Evolutionary conservation across 2,329 filamentous ascomycete genomes (phyloP), one percentile per base, ranked within the genome.

Genomic region (Cryphonectria japonica): DNA sequence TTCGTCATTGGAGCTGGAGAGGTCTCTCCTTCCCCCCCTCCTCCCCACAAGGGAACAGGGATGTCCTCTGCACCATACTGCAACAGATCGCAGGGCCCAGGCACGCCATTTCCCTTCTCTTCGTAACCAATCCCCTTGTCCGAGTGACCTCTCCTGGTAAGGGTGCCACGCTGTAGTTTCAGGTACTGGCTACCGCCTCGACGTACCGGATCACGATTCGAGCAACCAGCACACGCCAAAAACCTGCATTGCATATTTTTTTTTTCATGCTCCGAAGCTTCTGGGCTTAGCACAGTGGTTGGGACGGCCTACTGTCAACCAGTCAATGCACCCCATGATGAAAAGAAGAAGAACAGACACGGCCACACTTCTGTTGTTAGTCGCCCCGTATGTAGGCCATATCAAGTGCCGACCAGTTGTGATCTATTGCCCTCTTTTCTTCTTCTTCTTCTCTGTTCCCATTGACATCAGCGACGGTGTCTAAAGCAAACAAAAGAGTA

Each of bases 1-100:
- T 66, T 69, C 63, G 63, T 65, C 69, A 73, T 73, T 71, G 69
- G 69, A 69, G 68, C 63, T 67, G 63, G 29, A 50, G 57, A 41
- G 22, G 29, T 41, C 37, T n/a, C 16, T 16, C 43, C 46, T 22
- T 64, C 64, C 70, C 70, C 65, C 66, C 46, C 34, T 34, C 34
- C 34, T 34, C 65, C 66, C 46, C 19, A 19, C 37, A 26, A 22
- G 41, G 29, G 29, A 60, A 54, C 69, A 73, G 52, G 69, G 66
- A 66, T 71, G 46, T 26, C 62, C 71, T 68, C 43, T 67, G 65
- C 60, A 70, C 50, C 32, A 50, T 13, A 7, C n/a, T 32, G 37
- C 46, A 19, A 61, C 66, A 66, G 32, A 66, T 61, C 66, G 59
- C 50, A 63, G 11, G 52, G 57, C 59, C 22, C 64, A 32, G 68